Evolutionary conservation across 1,139 yeast genomes (phyloP), one percentile per base, ranked within the genome.

Genomic region (Lodderomyces metapsilosis): DNA sequence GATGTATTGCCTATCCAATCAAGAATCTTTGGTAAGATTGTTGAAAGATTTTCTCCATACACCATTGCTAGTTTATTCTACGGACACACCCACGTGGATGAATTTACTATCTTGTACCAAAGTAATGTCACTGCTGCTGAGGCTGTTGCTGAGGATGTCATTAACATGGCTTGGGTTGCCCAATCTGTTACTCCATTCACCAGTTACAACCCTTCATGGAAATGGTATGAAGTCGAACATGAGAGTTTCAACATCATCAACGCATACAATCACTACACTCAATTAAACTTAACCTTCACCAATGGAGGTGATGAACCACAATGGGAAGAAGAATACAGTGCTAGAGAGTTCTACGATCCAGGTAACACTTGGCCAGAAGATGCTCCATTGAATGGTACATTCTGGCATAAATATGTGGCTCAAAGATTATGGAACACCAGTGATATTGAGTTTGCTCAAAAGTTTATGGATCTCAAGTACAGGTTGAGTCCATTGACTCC

Each of bases 31-130:
- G 66, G 73, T 28, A 76, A 76, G 48, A 78, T 83, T 37, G 71
- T 84, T 22, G 80, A 80, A 51, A 70, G 89, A 53, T 84, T 82
- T 56, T 76, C 85, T 31, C 88, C 88, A 15, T 75, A 73, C 51
- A 80, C 85, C 11, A 80, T 84, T 58, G 84, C 88, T 8, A 82
- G 76, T 41, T 65, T 82, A 12, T 84, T 84, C 64, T 82, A 74
- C 56, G 91, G 82, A 86, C 89, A 84, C 56, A 82, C 88, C 9
- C 91, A 84, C 53, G 65, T 68, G 50, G 91, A 84, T 59, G 84
- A 82, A 58, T 82, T 82, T 64, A 72, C 77, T 38, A 66, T 83
- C 9, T 59, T 79, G 41, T 82, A 81, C 52, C 67, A 71, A 4
- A 59, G 71, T 17, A 62, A 66, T 43, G 52, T 64, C 23, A 54